Evolutionary conservation across 1,139 yeast species (phyloP).

Genomic region (Suhomyces bolitotheri): DNA sequence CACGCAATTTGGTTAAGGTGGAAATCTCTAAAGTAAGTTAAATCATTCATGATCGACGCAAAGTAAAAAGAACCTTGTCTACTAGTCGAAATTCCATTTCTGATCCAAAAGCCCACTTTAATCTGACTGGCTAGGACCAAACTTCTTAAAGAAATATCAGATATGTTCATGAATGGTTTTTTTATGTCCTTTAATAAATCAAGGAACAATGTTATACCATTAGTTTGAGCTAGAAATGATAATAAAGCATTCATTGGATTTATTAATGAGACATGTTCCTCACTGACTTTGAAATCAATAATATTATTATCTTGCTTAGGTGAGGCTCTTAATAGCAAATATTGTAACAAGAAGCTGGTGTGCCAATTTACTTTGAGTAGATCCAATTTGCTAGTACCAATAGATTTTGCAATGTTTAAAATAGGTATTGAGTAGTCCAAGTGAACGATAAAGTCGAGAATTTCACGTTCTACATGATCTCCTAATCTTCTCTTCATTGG

Average conservation of each 20-base stretch:
- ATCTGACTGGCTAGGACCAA: conserved; percentile 74
- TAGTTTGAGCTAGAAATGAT: conserved; percentile 40
- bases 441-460: conserved; percentile 50
- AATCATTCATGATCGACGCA: conserved; percentile 37
- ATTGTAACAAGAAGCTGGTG: conserved; percentile 23
- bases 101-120: conserved; percentile 81
- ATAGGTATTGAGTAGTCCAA: conserved; percentile 49
- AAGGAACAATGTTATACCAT: conserved; percentile 26
- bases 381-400: conserved; percentile 37
- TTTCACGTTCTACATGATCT: conserved; percentile 65
- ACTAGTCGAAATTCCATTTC: conserved; percentile 66
- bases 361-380: conserved; percentile 22
- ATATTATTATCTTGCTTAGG: conserved; percentile 37
- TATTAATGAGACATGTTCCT: conserved; percentile 52
- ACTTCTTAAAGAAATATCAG: conserved; percentile 60
- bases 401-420: conserved; percentile 44
- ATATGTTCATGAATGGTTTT: conserved; percentile 39
- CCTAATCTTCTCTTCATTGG: conserved; percentile 59
- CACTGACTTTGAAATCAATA: conserved; percentile 47
- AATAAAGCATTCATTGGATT: conserved; percentile 60
- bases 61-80: conserved; percentile 46
- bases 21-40: conserved; percentile 47
- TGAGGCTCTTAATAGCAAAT: conserved; percentile 25
- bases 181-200: conserved; percentile 18
- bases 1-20: conserved; percentile 59